Conservation (phyloP, 441 rosid species). For the Euphorbia celastroides region DNA sequence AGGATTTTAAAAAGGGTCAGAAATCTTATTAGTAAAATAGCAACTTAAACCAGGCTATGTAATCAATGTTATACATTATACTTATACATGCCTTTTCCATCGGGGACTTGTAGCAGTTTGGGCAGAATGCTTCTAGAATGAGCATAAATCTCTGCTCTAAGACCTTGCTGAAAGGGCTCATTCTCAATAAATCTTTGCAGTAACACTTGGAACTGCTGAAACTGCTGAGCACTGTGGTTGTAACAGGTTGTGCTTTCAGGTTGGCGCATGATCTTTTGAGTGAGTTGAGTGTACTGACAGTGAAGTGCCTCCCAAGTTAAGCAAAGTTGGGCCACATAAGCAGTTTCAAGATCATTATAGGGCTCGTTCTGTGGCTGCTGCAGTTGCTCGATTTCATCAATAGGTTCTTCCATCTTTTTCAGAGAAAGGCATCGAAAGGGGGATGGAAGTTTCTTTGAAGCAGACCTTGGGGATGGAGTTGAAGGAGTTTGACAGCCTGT, state of each 20-base stretch:
- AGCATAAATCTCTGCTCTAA: constrained; percentile 61
- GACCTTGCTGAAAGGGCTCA: constrained; percentile 85
- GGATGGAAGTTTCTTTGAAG: constrained; percentile 71
- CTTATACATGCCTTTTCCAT: constrained; percentile 83
- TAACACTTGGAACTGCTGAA: constrained; percentile 88
- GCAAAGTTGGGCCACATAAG: constrained; percentile 89
- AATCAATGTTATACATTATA: too few relatives aligned
- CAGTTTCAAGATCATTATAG: constrained; percentile 71
- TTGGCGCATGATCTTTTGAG: constrained; percentile 63
- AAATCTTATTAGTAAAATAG: too few relatives aligned
- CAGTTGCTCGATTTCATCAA: constrained; percentile 56
- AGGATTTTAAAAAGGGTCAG: too few relatives aligned
- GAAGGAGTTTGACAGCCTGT: constrained; percentile 50
- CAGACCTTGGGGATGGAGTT: constrained; percentile 82
- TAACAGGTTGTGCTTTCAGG: constrained; percentile 58
- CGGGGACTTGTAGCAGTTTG: constrained; percentile 84
- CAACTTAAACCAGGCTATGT: too few relatives aligned
- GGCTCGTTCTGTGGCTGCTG: constrained; percentile 47
- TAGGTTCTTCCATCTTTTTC: constrained; percentile 62
- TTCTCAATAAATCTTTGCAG: constrained; percentile 90
- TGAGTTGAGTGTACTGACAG: constrained; percentile 82
- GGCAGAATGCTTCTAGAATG: constrained; percentile 77
- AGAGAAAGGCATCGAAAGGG: constrained; percentile 87
- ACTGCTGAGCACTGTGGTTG: constrained; percentile 77
- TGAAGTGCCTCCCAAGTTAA: constrained; percentile 98